Base-by-base conservation (phyloP, 73 alveolate species). In the Paramecium sexaurelia region DNA sequence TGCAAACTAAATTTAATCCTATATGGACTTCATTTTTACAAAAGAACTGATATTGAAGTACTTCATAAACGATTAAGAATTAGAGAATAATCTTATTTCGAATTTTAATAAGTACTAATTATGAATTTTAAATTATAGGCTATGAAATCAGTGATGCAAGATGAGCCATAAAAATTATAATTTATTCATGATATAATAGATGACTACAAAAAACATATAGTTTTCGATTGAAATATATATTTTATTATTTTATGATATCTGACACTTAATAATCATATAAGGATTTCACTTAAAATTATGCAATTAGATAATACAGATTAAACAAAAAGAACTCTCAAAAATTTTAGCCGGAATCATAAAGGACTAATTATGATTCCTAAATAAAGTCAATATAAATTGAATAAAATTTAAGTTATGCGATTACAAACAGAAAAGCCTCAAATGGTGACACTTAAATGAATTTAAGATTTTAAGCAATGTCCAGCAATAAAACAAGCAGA, bases 31-130 rank as follows among this genome's bases (percentile, higher is more conserved):
- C 68, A 45, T 11, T 78, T 78, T 26, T 78, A 78, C 20, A 78
- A 78, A 45, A 37, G 55, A 45, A 78, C 90, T 11, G 90, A 78
- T 19, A 41, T 78, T 36, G 90, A 78, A 45, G 90, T 78, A 5
- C n/a, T 78, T 20, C 90, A 78, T 78, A 41, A 39, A 43, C n/a
- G 73, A 41, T 43, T 78, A 22, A 37, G 73, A 43, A 78, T 78
- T 11, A 43, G 73, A 24, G 86, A 71, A 37, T 71, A 71, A 71
- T 36, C 61, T 1, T 71, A 71, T 32, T 71, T 35, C 43, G 86
- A 71, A 71, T 71, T 71, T 36, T 36, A 71, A 71, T 71, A 71
- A 71, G 67, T 51, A 51, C 29, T 1, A 17, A 17, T n/a, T 51
- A 17, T 17, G 29, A 17, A 17, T 20, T n/a, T 15, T 5, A 0